These are phyloP conservation scores for Fusarium sp. DNA, from an alignment of 2,329 filamentous ascomycete species.

Conservation along the genomic window DNA sequence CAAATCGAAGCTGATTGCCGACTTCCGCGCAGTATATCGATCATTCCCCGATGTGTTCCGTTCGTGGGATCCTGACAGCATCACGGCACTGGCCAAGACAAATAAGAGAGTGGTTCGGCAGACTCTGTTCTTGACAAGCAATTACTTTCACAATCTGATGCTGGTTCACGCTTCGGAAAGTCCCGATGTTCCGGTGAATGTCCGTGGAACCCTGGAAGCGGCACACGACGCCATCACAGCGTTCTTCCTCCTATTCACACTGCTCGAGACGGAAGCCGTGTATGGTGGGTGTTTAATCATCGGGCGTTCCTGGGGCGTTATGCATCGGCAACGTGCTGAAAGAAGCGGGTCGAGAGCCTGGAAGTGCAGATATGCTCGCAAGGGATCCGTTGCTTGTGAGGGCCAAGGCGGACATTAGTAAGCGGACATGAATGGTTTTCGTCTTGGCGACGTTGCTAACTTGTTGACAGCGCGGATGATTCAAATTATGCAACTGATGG, in stretches of 20 bases:
- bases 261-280: constrained; percentile 79
- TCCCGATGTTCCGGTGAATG: constrained; percentile 71
- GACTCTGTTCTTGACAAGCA: constrained; percentile 82
- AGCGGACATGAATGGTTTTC: constrained; percentile 43
- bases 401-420: constrained; percentile 71
- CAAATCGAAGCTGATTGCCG: constrained; percentile 76
- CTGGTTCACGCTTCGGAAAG: constrained; percentile 80
- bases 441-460: constrained; percentile 12
- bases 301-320: constrained; percentile 79
- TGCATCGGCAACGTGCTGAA: constrained; percentile 73
- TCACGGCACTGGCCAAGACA: constrained; percentile 66
- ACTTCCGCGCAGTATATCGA: constrained; percentile 79
- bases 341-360: constrained; percentile 61
- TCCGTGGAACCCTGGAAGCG: constrained; percentile 77
- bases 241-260: constrained; percentile 78
- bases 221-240: constrained; percentile 79
- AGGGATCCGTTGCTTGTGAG: constrained; percentile 71
- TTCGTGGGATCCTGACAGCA: constrained; percentile 71
- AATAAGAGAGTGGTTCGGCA: constrained; percentile 78
- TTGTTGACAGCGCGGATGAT: constrained; percentile 67
- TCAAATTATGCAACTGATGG: constrained; percentile 71
- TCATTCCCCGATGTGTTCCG: constrained; percentile 79
- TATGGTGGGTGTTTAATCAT: constrained; percentile 90
- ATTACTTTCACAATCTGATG: constrained; percentile 88
- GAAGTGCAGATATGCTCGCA: constrained; percentile 58